Evolutionary conservation across 805 yeast genomes (phyloP).

Genomic region (Wickerhamomyces queroliae): DNA sequence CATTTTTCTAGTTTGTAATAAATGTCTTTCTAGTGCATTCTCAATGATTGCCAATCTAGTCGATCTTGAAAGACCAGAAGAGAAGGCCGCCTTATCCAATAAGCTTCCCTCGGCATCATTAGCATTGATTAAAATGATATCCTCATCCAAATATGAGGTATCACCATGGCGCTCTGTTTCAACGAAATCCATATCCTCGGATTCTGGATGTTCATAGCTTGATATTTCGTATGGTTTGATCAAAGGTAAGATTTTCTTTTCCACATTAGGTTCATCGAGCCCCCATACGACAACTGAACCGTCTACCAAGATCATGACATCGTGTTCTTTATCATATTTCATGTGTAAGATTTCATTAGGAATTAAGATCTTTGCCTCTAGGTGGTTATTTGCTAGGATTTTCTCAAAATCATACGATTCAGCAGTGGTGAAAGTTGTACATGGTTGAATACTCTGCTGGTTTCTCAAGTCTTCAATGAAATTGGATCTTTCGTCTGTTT

Average conservation of each 20-base stretch:
- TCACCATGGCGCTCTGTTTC: slow-evolving; percentile 30
- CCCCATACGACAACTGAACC: slow-evolving; percentile 90
- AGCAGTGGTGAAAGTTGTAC: slow-evolving; percentile 67
- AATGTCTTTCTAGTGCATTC: slow-evolving; percentile 60
- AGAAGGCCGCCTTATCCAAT: slow-evolving; percentile 81
- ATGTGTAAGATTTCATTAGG: slow-evolving; percentile 67
- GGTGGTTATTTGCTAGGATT: slow-evolving; percentile 26
- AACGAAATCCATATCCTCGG: slow-evolving; percentile 83
- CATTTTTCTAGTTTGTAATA: slow-evolving; percentile 54
- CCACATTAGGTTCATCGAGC: slow-evolving; percentile 47
- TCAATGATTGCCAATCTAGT: slow-evolving; percentile 83
- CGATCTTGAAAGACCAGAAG: slow-evolving; percentile 81
- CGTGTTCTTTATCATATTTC: slow-evolving; percentile 35
- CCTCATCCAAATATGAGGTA: slow-evolving; percentile 52
- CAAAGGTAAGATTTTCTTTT: slow-evolving; percentile 44
- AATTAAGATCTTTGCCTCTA: slow-evolving; percentile 39
- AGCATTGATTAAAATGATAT: slow-evolving; percentile 62
- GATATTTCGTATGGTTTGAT: slow-evolving; percentile 43
- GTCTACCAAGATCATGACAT: slow-evolving; percentile 63
- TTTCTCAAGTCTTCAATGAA: not conserved
- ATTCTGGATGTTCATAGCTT: slow-evolving; percentile 47
- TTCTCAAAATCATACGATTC: slow-evolving; percentile 59
- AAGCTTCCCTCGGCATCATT: slow-evolving; percentile 38
- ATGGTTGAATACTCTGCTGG: slow-evolving; percentile 30
- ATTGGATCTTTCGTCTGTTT: not conserved